Conservation (phyloP, 805 yeast species). For the Wickerhamomyces canadensis region DNA sequence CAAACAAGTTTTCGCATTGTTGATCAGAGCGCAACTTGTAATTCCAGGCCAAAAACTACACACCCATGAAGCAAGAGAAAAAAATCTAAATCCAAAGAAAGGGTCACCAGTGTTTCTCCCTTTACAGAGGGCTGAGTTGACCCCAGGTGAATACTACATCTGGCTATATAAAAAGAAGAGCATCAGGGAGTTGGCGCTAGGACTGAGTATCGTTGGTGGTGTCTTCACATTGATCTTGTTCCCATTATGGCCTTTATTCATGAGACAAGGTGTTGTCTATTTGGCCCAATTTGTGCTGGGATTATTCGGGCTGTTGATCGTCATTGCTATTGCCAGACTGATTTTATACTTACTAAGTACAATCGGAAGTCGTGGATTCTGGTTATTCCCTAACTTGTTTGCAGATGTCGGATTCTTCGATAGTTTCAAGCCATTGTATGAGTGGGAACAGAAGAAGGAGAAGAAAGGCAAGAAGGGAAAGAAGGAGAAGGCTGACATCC, state of each 20-base stretch:
- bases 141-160: constrained; percentile 66
- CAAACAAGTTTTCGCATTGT: constrained; percentile 51
- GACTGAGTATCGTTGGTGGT: constrained; percentile 46
- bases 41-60: constrained; percentile 73
- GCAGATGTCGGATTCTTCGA: constrained; percentile 94
- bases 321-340: constrained; percentile 72
- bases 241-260: constrained; percentile 92
- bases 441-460: constrained; percentile 28
- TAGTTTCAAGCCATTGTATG: constrained; percentile 86
- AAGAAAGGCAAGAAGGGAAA: constrained; percentile 19
- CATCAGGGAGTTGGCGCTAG: constrained; percentile 35
- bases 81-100: constrained; percentile 58
- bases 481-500: constrained; percentile 9
- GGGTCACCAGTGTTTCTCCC: constrained; percentile 56
- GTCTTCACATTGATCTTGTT: constrained; percentile 65
- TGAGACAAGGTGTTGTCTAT: constrained; percentile 91
- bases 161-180: constrained; percentile 78
- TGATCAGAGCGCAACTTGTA: constrained; percentile 70
- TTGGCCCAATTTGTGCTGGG: constrained; percentile 73
- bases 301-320: constrained; percentile 69
- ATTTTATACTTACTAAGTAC: constrained; percentile 43
- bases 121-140: constrained; percentile 50
- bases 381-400: constrained; percentile 94
- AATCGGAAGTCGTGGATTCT: constrained; percentile 50
- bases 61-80: constrained; percentile 57